phyloP scores from a whole-genome alignment of 495 filamentous ascomycete species.

The Cercophora samala region DNA sequence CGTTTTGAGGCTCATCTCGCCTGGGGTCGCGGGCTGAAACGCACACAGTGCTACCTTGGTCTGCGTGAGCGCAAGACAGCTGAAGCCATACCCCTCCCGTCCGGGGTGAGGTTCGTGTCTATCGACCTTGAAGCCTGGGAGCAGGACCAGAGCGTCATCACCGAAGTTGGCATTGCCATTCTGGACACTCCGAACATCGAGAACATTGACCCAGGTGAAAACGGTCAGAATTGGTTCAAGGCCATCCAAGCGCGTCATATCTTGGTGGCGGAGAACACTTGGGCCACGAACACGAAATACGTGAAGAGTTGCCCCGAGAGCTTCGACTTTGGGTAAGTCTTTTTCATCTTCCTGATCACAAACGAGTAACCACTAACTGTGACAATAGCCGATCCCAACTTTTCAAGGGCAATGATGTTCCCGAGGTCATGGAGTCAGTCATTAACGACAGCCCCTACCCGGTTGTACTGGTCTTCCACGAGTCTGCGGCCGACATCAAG shows the following conservation, averaged over 20 bases:
- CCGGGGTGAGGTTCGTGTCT: slow-evolving; percentile 63
- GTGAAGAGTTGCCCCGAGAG: slow-evolving; percentile 65
- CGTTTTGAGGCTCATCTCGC: slow-evolving; percentile 44
- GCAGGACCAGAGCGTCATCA: slow-evolving; percentile 56
- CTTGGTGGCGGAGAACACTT: slow-evolving; percentile 63
- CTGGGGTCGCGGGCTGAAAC: slow-evolving; percentile 52
- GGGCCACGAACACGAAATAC: slow-evolving; percentile 61
- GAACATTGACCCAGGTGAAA: slow-evolving; percentile 55
- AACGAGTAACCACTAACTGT: slow-evolving; percentile 20
- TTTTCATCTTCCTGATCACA: slow-evolving; percentile 22
- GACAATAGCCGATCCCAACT: slow-evolving; percentile 36
- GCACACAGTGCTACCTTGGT: slow-evolving; percentile 67
- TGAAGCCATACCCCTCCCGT: background rate
- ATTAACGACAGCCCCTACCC: slow-evolving; percentile 48
- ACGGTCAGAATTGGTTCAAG: slow-evolving; percentile 60
- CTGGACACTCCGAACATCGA: slow-evolving; percentile 66
- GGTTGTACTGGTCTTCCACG: slow-evolving; percentile 78
- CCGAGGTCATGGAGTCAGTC: slow-evolving; percentile 23
- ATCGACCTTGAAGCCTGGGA: slow-evolving; percentile 85
- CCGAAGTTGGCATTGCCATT: slow-evolving; percentile 80
- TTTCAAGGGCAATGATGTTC: slow-evolving; percentile 18
- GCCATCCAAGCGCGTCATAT: slow-evolving; percentile 70
- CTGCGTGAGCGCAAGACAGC: slow-evolving; percentile 40
- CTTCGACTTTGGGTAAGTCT: slow-evolving; percentile 69
- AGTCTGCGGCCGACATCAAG: slow-evolving; percentile 59